Conservation (phyloP, 176 grass and related monocot genomes). For the Rhynchospora breviuscula region DNA sequence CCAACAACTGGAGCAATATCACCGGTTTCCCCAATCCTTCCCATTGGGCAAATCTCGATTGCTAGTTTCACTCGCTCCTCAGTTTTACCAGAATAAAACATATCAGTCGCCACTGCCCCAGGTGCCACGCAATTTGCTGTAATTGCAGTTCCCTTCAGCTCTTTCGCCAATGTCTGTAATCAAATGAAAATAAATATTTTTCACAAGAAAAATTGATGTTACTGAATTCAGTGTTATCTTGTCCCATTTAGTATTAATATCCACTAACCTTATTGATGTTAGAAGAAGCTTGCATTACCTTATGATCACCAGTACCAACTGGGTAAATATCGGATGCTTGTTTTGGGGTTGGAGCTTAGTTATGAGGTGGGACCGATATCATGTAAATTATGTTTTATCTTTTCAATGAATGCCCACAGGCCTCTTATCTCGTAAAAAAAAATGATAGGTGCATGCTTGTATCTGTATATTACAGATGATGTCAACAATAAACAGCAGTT, state of each 20-base stretch:
- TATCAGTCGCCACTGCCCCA: slow-evolving; percentile 30
- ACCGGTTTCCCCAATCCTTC: slow-evolving; percentile 23
- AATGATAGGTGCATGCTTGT: no score
- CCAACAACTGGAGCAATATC: slow-evolving; percentile 35
- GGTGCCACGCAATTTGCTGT: slow-evolving; percentile 39
- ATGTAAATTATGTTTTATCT: no score
- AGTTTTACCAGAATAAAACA: slow-evolving; percentile 30
- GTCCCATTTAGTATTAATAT: background rate
- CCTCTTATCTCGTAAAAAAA: no score
- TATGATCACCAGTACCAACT: background rate
- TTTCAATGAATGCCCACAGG: no score
- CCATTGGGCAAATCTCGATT: slow-evolving; percentile 14
- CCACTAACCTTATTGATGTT: background rate
- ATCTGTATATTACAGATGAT: background rate
- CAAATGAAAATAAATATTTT: background rate
- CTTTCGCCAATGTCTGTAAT: slow-evolving; percentile 24
- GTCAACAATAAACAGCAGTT: background rate
- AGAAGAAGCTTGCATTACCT: background rate
- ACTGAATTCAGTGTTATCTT: background rate
- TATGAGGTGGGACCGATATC: no score
- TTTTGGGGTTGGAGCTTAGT: no score
- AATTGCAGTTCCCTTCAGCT: slow-evolving; percentile 32
- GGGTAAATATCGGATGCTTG: background rate
- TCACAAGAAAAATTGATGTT: background rate
- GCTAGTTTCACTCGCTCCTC: slow-evolving; percentile 7